phyloP scores from a whole-genome alignment of 495 filamentous ascomycete species.

The Aspergillus egyptiacus region DNA sequence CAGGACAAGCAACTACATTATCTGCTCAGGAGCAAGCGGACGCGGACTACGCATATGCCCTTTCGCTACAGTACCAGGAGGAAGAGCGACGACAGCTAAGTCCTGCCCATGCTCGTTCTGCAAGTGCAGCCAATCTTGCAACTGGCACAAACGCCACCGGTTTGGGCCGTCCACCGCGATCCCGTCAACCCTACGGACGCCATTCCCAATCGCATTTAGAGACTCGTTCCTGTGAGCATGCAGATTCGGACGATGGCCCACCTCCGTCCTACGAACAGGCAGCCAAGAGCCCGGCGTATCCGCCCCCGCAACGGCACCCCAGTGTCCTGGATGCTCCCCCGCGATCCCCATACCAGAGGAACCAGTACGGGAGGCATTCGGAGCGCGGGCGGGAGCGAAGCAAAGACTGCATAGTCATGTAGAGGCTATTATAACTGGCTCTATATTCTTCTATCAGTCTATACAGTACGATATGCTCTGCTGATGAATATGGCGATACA shows the following conservation, averaged over 20 bases:
- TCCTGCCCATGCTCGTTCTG: constrained; percentile 14
- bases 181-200: constrained; percentile 13
- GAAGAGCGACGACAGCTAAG: constrained; percentile 28
- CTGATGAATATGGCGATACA: not conserved
- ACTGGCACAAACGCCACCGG: constrained; percentile 6
- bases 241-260: constrained; percentile 42
- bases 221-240: constrained; percentile 28
- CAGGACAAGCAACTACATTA: constrained; percentile 12
- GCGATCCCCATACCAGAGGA: constrained; percentile 19
- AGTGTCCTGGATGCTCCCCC: constrained; percentile 27
- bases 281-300: constrained; percentile 55
- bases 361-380: constrained; percentile 17
- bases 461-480: not conserved
- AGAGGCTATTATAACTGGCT: constrained; percentile 9
- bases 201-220: constrained; percentile 17
- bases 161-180: constrained; percentile 3
- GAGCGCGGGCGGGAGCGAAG: constrained; percentile 26
- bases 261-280: constrained; percentile 83
- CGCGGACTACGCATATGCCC: constrained; percentile 45
- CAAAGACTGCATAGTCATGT: constrained; percentile 46
- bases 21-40: constrained; percentile 42
- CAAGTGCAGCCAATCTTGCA: constrained; percentile 12
- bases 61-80: constrained; percentile 44
- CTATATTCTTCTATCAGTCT: not conserved
- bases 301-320: constrained; percentile 55